These are phyloP conservation scores for Sechiopsis laciniata DNA, from an alignment of 306 rosid species.

Conservation along the genomic window DNA sequence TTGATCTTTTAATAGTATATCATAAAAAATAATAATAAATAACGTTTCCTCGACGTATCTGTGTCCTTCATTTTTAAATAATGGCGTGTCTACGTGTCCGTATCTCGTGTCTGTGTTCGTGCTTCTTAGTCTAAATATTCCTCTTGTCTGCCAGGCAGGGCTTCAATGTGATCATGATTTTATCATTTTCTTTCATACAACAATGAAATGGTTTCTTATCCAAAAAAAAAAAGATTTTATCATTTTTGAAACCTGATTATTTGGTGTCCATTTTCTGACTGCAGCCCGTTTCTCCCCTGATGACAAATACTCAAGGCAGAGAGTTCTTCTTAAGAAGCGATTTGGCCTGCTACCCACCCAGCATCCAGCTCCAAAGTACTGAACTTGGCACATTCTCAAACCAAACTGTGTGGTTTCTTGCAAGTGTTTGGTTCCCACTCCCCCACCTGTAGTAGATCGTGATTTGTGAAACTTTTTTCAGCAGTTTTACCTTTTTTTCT, in stretches of 20 bases:
- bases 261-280: constrained; percentile 25
- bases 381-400: constrained; percentile 27
- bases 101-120: too few relatives aligned
- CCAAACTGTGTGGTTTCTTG: too few relatives aligned
- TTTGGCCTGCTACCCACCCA: constrained; percentile 85
- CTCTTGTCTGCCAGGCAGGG: background rate
- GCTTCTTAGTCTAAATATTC: too few relatives aligned
- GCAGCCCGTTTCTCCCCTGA: constrained; percentile 94
- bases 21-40: too few relatives aligned
- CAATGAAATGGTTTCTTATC: too few relatives aligned
- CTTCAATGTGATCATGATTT: background rate
- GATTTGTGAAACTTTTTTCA: constrained; percentile 11
- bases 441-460: background rate
- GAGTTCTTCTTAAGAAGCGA: constrained; percentile 81
- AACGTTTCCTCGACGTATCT: too few relatives aligned
- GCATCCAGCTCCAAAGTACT: constrained; percentile 66
- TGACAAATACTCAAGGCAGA: constrained; percentile 75
- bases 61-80: too few relatives aligned
- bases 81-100: too few relatives aligned
- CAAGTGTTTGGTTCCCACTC: background rate
- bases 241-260: background rate
- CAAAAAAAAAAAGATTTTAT: too few relatives aligned
- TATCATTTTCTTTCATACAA: too few relatives aligned
- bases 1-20: too few relatives aligned
- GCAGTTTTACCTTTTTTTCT: too few relatives aligned